Evolutionary conservation across 2,329 filamentous ascomycete genomes (phyloP), one percentile per base, ranked within the genome.

Genomic region (Microdochium bolleyi): DNA sequence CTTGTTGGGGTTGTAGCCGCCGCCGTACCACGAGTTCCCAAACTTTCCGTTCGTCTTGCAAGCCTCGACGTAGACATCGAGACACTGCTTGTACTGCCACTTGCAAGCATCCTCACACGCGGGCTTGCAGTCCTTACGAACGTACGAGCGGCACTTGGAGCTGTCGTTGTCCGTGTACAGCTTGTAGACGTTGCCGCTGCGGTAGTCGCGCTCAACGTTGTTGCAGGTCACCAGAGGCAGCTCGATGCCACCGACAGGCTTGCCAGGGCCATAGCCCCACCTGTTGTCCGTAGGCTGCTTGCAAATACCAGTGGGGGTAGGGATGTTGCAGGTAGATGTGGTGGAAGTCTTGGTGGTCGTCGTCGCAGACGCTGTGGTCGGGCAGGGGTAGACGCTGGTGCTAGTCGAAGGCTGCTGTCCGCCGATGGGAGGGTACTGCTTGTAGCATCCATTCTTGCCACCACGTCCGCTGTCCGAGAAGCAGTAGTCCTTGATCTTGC

Each of bases 181-280:
- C 70, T 82, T 82, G 68, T 78, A 79, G 19, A 71, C 70, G 57
- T 73, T 72, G 51, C 58, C 58, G 9, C 58, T 24, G 25, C 58
- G 56, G 58, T 69, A 75, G 56, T 79, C 74, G 8, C 55, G 53
- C 54, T 67, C 61, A 41, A 75, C 58, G 57, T 82, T 77, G 64
- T 80, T 82, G 70, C 79, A 82, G 24, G 73, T 75, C 30, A 82
- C 71, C 52, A 78, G 64, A 48, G 78, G 79, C 51, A 82, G 66
- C 22, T 69, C 65, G 51, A 82, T 79, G 54, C 69, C 72, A 49
- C 76, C 79, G 16, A 80, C 75, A 2, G 76, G 72, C 50, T 72
- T 83, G 34, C 85, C 80, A 1, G 85, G 83, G 1, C 80, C 83
- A 62, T 91, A 92, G 51, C 82, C 83, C 58, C 77, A 80, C 63